Conservation (phyloP, 169 alveolate genomes). For the Pseudocohnilembus persalinus region DNA sequence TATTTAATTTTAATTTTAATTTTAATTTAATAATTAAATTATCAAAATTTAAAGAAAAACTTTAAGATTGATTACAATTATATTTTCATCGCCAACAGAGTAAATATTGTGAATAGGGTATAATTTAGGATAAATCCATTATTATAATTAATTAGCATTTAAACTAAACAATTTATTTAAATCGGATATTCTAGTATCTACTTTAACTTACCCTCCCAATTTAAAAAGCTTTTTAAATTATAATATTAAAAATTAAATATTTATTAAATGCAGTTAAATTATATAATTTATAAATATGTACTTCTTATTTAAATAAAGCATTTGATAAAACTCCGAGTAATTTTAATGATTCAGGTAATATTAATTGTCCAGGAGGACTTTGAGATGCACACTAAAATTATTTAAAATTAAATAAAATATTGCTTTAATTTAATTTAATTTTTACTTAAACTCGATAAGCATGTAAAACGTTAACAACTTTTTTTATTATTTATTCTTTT, state of each 20-base stretch:
- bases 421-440: too few relatives aligned
- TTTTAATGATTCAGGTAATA: constrained; percentile 58
- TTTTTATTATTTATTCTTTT: constrained; percentile 40
- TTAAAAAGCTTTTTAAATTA: constrained; percentile 5
- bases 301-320: constrained; percentile 47
- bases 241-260: too few relatives aligned
- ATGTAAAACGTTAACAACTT: constrained; percentile 41
- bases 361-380: constrained; percentile 50
- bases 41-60: not conserved
- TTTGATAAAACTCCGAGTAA: constrained; percentile 40
- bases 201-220: constrained; percentile 31
- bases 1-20: too few relatives aligned
- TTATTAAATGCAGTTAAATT: too few relatives aligned
- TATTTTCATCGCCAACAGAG: not conserved
- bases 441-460: constrained; percentile 47
- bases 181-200: constrained; percentile 50
- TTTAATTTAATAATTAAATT: too few relatives aligned
- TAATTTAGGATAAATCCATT: constrained; percentile 36
- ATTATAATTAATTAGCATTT: constrained; percentile 26
- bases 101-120: constrained; percentile 14
- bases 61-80: not conserved
- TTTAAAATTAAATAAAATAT: not conserved
- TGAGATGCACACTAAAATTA: constrained; percentile 40
- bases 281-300: not conserved
- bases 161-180: constrained; percentile 23